Evolutionary conservation across 805 yeast species (phyloP), one percentile per base, ranked within the genome.

Genomic region (Metschnikowia matae): DNA sequence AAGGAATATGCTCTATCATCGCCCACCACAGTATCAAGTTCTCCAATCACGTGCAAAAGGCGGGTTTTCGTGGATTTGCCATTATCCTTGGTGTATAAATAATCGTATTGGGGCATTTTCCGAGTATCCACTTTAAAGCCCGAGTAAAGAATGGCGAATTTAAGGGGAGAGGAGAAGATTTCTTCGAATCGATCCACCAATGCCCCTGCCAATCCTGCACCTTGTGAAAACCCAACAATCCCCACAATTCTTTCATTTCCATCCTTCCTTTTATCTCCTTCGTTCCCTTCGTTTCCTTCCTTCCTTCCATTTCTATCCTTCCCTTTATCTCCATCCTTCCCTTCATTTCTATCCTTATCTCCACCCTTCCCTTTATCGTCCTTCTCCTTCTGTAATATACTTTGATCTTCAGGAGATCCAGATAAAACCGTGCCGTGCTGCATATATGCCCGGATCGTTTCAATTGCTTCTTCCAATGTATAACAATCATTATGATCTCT

Each of bases 221-320:
- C 99, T 66, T 94, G 98, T 10, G 95, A 85, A 65, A 92, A 92
- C 1, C 97, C 98, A 40, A 94, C 69, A 18, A 92, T 70, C 5
- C 98, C 99, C 20, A 85, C 86, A 57, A 89, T 87, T 1, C 97
- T 97, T 2, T 58, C 62, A 8, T 35, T n/a, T n/a, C n/a, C n/a
- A n/a, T n/a, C n/a, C n/a, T n/a, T n/a, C n/a, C n/a, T n/a, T n/a
- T n/a, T n/a, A n/a, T n/a, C n/a, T n/a, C n/a, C n/a, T n/a, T n/a
- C n/a, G n/a, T n/a, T n/a, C 20, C 20, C 32, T 33, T 6, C 13
- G 11, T 23, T 23, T 10, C 29, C 29, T 1, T 23, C 29, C 26
- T 21, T 17, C 17, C n/a, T n/a, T n/a, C n/a, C n/a, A n/a, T n/a
- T n/a, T n/a, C 6, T 6, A 17, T 14, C 18, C 13, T 15, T 10